Evolutionary conservation across 2,329 filamentous ascomycete species (phyloP), one percentile per base, ranked within the genome.

Genomic region (Zymoseptoria passerinii): DNA sequence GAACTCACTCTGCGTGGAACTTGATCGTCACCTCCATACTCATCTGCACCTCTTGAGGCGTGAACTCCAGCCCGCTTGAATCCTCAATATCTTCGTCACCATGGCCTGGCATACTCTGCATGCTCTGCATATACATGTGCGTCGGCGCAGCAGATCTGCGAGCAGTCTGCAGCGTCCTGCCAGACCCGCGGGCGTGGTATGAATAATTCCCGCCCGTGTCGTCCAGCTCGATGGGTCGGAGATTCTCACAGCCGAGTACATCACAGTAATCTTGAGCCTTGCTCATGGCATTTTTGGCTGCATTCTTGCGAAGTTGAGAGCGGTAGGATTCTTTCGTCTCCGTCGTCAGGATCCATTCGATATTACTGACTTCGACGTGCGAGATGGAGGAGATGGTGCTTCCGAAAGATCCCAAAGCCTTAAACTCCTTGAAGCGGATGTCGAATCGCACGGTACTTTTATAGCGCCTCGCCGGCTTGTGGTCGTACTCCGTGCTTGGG

Each of bases 361-460:
- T 60, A 19, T 58, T 58, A 16, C 56, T 44, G n/a, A 65, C 54
- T 52, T 65, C 58, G 3, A 61, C 60, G 28, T 65, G 64, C 8
- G 53, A 28, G 3, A 66, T 28, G 8, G 61, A 58, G 9, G 63
- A 62, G 8, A 66, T 28, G 18, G 59, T 58, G 8, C 58, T 59
- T 18, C 61, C 60, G 28, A 67, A 67, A 2, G 53, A 28, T 9
- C 64, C 62, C 4, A 67, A 48, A 6, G 63, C 59, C 23, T 59
- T 59, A 55, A 67, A 66, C 23, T 66, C 63, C 29, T 62, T 58
- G 56, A 67, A 67, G 20, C 65, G 56, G 44, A 67, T 63, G 35
- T 67, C 65, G 58, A 66, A 67, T 4, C 28, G 61, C n/a, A 67
- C 58, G 9, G 28, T 56, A 2, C 58, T 57, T 18, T 55, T 58